These are phyloP conservation scores for Yamadazyma paraphyllophila DNA, from an alignment of 805 yeast species.

Conservation along the genomic window DNA sequence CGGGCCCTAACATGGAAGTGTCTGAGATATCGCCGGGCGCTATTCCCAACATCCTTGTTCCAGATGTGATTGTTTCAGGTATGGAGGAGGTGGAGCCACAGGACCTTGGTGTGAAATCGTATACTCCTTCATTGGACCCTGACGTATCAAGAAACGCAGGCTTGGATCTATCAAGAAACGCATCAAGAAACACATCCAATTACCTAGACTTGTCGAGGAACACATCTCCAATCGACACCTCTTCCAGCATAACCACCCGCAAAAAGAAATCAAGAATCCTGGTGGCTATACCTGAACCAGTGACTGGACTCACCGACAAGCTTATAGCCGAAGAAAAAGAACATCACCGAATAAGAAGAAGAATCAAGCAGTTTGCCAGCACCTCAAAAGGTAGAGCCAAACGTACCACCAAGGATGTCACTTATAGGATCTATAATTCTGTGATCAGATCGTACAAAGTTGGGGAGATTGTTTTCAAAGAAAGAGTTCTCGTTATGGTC, in stretches of 20 bases:
- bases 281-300: constrained; percentile 24
- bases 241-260: not conserved
- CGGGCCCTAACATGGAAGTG: no score
- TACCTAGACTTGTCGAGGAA: no score
- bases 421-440: constrained; percentile 18
- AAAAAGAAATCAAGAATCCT: constrained; percentile 2
- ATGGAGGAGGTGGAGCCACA: no score
- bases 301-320: constrained; percentile 13
- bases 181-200: not conserved
- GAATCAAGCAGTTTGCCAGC: constrained; percentile 23
- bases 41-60: no score
- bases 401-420: constrained; percentile 17
- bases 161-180: no score
- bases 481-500: constrained; percentile 66
- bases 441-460: constrained; percentile 32
- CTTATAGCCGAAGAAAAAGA: constrained; percentile 10
- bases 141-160: no score
- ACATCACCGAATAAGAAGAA: constrained; percentile 14
- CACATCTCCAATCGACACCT: no score
- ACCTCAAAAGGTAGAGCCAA: constrained; percentile 24
- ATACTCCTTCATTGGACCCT: no score
- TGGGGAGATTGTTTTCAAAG: constrained; percentile 67
- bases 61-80: no score
- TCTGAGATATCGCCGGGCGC: no score
- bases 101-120: no score